Evolutionary conservation across 148 eudicot species (phyloP).

Genomic region (Nyssa sinensis): DNA sequence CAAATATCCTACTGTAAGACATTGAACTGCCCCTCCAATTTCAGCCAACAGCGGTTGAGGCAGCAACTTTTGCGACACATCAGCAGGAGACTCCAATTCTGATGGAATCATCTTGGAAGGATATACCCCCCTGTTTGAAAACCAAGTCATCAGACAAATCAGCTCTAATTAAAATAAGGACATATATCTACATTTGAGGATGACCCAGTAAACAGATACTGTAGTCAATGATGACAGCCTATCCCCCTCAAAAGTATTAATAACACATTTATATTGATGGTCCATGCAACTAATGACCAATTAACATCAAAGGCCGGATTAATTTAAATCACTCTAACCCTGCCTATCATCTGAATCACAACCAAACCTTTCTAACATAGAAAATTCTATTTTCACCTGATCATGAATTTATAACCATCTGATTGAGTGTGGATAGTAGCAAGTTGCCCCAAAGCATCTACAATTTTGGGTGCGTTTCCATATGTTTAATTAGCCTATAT

Average conservation of each 20-base stretch:
- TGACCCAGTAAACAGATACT: not conserved
- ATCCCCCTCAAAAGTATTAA: not conserved
- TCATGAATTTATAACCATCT: no score
- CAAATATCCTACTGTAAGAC: constrained; percentile 55
- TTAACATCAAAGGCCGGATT: not conserved
- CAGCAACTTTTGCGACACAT: constrained; percentile 13
- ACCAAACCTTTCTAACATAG: no score
- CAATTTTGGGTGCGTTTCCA: not conserved
- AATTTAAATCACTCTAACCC: no score
- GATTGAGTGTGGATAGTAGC: no score
- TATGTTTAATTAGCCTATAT: not conserved
- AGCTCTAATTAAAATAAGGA: no score
- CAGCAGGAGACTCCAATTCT: constrained; percentile 35
- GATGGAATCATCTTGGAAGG: constrained; percentile 56
- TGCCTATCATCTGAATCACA: not conserved
- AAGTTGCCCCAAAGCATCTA: no score
- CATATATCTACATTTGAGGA: not conserved
- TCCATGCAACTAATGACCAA: not conserved
- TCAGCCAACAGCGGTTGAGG: constrained; percentile 38
- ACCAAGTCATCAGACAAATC: no score
- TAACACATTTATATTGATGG: not conserved
- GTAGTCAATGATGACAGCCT: not conserved
- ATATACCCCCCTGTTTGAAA: constrained; percentile 72
- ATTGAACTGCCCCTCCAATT: constrained; percentile 47
- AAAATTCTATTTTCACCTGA: no score